Percentiles rank a stretch among this genome's conserved stretches.
Conservation (phyloP, 2,329 filamentous ascomycete genomes). For the Fonsecaea erecta region DNA sequence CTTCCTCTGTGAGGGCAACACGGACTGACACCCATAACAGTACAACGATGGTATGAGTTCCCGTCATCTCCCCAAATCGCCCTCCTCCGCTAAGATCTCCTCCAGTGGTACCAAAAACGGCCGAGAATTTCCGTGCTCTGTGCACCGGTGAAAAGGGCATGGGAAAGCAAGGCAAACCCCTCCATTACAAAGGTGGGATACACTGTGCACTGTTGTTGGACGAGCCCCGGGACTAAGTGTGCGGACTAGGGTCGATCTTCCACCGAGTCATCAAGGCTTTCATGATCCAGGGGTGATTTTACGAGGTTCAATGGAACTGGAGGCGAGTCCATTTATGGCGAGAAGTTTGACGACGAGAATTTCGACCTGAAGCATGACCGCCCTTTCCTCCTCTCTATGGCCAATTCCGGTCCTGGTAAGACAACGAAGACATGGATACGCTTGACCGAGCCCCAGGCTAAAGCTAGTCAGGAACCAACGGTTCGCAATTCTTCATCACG, state of each 20-base stretch:
- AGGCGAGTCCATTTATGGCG: constrained; percentile 95
- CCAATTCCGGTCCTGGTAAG: constrained; percentile 89
- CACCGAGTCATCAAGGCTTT: constrained; percentile 98
- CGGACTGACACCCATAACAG: constrained; percentile 29
- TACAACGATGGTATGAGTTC: constrained; percentile 33
- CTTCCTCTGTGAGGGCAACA: neutral
- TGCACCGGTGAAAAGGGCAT: constrained; percentile 93
- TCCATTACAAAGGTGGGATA: constrained; percentile 77
- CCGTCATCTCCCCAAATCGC: neutral
- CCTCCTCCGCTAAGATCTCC: constrained; percentile 54
- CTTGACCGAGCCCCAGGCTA: neutral
- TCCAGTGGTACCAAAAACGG: constrained; percentile 84
- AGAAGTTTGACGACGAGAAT: constrained; percentile 97
- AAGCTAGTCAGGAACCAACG: constrained; percentile 73
- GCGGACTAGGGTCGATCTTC: constrained; percentile 72
- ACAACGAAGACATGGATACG: neutral
- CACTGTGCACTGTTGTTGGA: constrained; percentile 3
- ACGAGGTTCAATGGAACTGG: constrained; percentile 93
- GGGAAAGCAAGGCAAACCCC: constrained; percentile 78
- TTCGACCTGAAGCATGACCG: constrained; percentile 90
- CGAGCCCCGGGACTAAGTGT: constrained; percentile 6
- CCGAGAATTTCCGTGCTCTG: constrained; percentile 92
- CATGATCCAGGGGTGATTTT: constrained; percentile 99
- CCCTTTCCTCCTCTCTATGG: constrained; percentile 95
- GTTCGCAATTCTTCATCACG: constrained; percentile 97